Base-by-base conservation (phyloP, 805 yeast genomes). In the Wickerhamomyces mucosus region DNA sequence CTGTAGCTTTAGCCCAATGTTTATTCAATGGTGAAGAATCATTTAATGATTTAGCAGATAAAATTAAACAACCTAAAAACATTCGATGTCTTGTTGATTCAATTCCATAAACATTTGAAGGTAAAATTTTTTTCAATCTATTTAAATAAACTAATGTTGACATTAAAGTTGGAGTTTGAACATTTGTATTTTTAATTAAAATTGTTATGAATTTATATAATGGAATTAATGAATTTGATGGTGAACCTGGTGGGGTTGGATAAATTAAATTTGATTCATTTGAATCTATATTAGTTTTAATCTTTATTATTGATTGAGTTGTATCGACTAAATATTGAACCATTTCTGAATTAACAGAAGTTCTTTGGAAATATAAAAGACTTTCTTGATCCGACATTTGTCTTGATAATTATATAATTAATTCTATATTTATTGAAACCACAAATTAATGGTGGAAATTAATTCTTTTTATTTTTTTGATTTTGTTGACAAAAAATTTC, bases 91-190 rank as follows among this genome's bases (percentile, higher is more conserved):
- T 72, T 7, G 97, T 86, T 32, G 96, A 81, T 32, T 75, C 85
- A 69, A 88, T 85, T 13, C 97, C 97, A 37, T 79, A 72, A 10
- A 95, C 92, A 53, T 82, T 81, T 18, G 83, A 72, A 3, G 97
- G 97, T 32, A 89, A 68, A 7, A 79, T 67, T 32, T 72, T 69
- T 44, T 89, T 73, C 45, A 92, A 65, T 42, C 85, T 78, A 34
- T 78, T 75, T 38, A 89, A 63, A 54, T 84, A 89, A 12, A 86
- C 88, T 33, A 88, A 65, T 5, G 95, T 71, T 15, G 96, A 78
- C 97, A 92, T 89, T 40, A 89, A 67, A 1, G 97, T 89, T 21
- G 96, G 85, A 4, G 95, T 82, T 58, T 86, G 95, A 26, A 89
- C 97, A 53, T 88, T 86, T 6, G 96, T 84, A 48, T 81, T 75